Base-by-base conservation (phyloP, 768 basidiomycete species). In the Daedaleopsis nitida region DNA sequence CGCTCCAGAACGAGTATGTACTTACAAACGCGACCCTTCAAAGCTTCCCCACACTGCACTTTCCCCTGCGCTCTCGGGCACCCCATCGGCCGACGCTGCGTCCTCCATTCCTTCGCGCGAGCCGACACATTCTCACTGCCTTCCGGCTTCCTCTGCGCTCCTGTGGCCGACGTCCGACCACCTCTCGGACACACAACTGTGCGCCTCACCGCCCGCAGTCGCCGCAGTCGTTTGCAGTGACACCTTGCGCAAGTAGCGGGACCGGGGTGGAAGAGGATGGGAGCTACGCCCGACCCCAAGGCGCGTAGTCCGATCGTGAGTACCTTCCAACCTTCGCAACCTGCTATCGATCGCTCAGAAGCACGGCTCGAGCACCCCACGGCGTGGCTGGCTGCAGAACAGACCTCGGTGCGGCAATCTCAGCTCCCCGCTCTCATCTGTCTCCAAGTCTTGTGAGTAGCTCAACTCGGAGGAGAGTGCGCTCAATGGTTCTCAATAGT, bases 41-140 rank as follows among this genome's bases (percentile, higher is more conserved):
- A 27, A 45, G 55, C 60, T 56, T 56, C 60, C 52, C 59, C 59
- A 52, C 55, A 44, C 60, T 49, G 7, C 45, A 16, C 12, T 21
- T 17, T 47, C 45, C 17, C n/a, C 17, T 48, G 16, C 45, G 5
- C 35, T 45, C 44, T 45, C 55, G 21, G 43, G 32, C 34, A 37
- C 27, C 14, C 43, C 27, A 32, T 32, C 60, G 50, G 60, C 21
- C 17, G 55, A 57, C 23, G 42, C 45, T 47, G 37, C n/a, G 23
- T 32, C 60, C 43, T 49, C 47, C 47, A 49, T 49, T 11, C 10
- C 14, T 24, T 21, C 47, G 23, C 47, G 21, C 47, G 27, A 32
- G 27, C 17, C 44, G n/a, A 21, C n/a, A 4, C 44, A 3, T 19
- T 17, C n/a, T 19, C 44, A 45, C 17, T 10, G 44, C 44, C 44